phyloP scores from a whole-genome alignment of 2,329 filamentous ascomycete species.

The Clarireedia homoeocarpa region DNA sequence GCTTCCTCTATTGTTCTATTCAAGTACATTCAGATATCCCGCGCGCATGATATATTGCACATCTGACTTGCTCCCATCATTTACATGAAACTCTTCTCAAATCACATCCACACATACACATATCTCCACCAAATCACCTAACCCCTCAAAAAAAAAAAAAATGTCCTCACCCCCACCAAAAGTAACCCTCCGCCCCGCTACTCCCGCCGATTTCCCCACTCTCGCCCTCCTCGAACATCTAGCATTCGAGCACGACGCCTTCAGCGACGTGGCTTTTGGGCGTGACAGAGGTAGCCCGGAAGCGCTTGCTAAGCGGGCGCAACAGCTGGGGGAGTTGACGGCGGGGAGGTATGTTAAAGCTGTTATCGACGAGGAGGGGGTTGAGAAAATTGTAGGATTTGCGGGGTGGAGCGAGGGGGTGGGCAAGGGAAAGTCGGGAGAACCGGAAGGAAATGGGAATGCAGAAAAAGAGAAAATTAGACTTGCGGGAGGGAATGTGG shows the following conservation, averaged over 20 bases:
- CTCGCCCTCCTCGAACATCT: constrained; percentile 9
- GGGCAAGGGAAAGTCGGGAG: not conserved
- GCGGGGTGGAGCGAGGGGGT: constrained; percentile 14
- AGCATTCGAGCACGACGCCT: constrained; percentile 13
- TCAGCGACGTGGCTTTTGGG: constrained; percentile 14
- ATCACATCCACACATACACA: not conserved
- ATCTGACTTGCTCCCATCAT: too few relatives aligned
- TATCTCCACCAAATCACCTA: not conserved
- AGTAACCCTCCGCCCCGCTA: not conserved
- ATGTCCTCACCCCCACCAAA: not conserved
- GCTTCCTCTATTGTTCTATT: too few relatives aligned
- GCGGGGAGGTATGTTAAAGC: constrained; percentile 12
- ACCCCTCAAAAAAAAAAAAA: not conserved
- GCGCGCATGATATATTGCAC: too few relatives aligned
- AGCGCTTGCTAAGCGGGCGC: not conserved
- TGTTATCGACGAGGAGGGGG: not conserved
- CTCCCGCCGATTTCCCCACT: not conserved
- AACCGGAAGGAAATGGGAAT: not conserved
- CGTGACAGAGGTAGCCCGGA: not conserved
- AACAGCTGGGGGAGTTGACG: not conserved
- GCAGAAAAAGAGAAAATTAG: constrained; percentile 7
- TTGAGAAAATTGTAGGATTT: constrained; percentile 14
- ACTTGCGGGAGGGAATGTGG: constrained; percentile 18
- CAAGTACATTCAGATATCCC: too few relatives aligned
- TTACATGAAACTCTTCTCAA: too few relatives aligned